Percentiles rank a stretch among this genome's conserved stretches.
Conservation (phyloP, 176 grass and related monocot genomes). For the Juncus inflexus region DNA sequence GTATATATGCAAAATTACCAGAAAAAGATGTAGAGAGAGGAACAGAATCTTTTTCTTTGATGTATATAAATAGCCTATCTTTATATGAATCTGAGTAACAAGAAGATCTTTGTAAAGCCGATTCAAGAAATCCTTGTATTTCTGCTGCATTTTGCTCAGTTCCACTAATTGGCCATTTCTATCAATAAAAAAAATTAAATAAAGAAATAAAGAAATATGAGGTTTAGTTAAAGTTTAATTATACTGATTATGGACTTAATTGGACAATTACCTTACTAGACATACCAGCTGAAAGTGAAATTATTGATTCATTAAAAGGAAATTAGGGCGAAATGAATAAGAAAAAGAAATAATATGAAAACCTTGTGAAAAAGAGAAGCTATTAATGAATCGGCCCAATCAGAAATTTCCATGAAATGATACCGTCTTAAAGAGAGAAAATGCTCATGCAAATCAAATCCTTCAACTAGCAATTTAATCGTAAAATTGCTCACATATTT, state of each 20-base stretch:
- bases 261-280: constrained; percentile 8
- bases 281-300: not conserved
- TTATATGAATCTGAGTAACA: constrained; percentile 77
- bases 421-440: constrained; percentile 69
- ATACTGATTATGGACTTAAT: constrained; percentile 10
- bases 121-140: constrained; percentile 81
- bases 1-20: constrained; percentile 41
- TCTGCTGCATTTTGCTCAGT: constrained; percentile 66
- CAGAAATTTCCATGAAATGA: constrained; percentile 95
- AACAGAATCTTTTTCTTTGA: constrained; percentile 38
- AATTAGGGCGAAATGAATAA: not conserved
- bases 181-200: constrained; percentile 14
- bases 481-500: constrained; percentile 97
- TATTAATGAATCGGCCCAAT: constrained; percentile 87
- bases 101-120: constrained; percentile 87
- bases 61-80: constrained; percentile 75
- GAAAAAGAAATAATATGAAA: not conserved
- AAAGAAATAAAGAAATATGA: not conserved
- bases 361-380: constrained; percentile 69
- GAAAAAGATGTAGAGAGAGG: constrained; percentile 40
- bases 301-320: not conserved
- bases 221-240: not conserved
- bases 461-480: constrained; percentile 89
- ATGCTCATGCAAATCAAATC: constrained; percentile 83
- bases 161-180: constrained; percentile 70